These are phyloP conservation scores for Aschersonia sp. DNA, from an alignment of 2,329 filamentous ascomycete genomes.

Conservation along the genomic window DNA sequence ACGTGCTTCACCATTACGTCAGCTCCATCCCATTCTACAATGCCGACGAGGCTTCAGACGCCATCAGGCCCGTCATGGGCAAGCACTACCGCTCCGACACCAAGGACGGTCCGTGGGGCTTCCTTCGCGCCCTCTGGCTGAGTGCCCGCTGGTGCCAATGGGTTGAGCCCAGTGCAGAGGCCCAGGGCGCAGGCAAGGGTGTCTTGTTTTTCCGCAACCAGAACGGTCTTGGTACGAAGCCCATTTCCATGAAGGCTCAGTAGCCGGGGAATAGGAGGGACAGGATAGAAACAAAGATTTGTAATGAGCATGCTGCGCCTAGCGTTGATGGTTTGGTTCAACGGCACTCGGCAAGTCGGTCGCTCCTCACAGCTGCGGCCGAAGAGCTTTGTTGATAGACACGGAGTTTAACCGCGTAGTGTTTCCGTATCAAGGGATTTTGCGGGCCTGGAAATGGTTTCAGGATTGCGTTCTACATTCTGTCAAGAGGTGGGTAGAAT, in stretches of 20 bases:
- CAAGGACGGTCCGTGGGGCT: constrained; percentile 62
- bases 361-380: too few relatives aligned
- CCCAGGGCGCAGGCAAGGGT: constrained; percentile 65
- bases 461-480: too few relatives aligned
- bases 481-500: too few relatives aligned
- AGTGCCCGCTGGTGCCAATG: constrained; percentile 84
- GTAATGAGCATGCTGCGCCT: not conserved
- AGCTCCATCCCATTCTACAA: constrained; percentile 94
- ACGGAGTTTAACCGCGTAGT: too few relatives aligned
- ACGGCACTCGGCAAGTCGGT: too few relatives aligned
- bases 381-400: too few relatives aligned
- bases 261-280: not conserved
- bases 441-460: too few relatives aligned
- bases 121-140: constrained; percentile 70
- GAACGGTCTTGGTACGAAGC: constrained; percentile 62
- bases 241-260: constrained; percentile 11
- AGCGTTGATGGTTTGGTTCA: too few relatives aligned
- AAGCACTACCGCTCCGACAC: constrained; percentile 81
- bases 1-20: constrained; percentile 96
- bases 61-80: constrained; percentile 92
- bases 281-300: not conserved
- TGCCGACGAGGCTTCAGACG: constrained; percentile 85
- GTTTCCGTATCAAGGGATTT: too few relatives aligned
- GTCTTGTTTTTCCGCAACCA: constrained; percentile 92
- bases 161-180: constrained; percentile 82